Percentiles rank a stretch among this genome's conserved stretches.
Conservation (phyloP, 495 filamentous ascomycete genomes). For the Penicillium arizonense region DNA sequence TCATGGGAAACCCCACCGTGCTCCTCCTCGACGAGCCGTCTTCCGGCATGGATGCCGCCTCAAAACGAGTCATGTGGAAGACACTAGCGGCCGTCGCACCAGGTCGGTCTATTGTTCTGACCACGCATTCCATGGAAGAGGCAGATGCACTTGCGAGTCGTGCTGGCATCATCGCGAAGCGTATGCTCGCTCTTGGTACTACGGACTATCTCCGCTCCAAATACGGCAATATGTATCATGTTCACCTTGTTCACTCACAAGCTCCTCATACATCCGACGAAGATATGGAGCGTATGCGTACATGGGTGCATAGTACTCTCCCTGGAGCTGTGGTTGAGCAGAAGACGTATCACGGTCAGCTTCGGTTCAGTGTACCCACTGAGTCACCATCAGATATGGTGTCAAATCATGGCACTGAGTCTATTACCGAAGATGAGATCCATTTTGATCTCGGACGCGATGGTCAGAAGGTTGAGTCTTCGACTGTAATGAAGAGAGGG, state of each 20-base stretch:
- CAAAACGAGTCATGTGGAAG: conserved; percentile 50
- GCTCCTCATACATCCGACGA: conserved; percentile 65
- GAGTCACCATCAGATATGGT: conserved; percentile 6
- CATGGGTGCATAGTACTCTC: conserved; percentile 59
- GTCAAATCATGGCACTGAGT: too few species aligned
- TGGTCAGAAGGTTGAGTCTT: too few species aligned
- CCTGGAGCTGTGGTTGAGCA: conserved; percentile 62
- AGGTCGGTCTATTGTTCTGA: conserved; percentile 40
- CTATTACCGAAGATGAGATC: too few species aligned
- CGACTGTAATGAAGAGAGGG: not conserved
- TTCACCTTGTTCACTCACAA: conserved; percentile 63
- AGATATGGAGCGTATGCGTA: conserved; percentile 62
- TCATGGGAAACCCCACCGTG: conserved; percentile 50
- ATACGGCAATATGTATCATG: conserved; percentile 40
- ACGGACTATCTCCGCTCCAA: conserved; percentile 35
- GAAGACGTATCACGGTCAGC: conserved; percentile 76
- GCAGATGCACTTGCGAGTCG: conserved; percentile 42
- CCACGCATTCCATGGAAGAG: conserved; percentile 48
- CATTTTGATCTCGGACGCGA: too few species aligned
- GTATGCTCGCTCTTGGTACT: conserved; percentile 42
- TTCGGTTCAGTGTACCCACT: conserved; percentile 69
- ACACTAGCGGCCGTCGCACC: conserved; percentile 36
- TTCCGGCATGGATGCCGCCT: conserved; percentile 49
- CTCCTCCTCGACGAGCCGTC: conserved; percentile 50
- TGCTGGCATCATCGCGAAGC: conserved; percentile 42